These are phyloP conservation scores for Knoxdaviesia capensis DNA, from an alignment of 2,329 filamentous ascomycete species.

Conservation along the genomic window DNA sequence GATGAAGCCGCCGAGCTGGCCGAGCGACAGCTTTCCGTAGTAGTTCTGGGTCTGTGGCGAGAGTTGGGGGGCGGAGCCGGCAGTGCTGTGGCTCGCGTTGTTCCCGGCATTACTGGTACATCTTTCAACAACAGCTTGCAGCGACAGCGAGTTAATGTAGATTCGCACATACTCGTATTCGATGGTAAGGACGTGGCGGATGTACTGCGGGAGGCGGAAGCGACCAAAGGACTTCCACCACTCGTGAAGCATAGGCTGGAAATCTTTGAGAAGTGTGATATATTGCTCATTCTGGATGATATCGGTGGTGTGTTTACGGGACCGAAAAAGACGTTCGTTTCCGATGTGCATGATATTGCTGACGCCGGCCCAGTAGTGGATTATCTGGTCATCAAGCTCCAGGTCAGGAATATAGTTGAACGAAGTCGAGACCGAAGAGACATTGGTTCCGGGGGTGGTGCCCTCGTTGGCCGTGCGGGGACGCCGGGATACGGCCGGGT, in stretches of 20 bases:
- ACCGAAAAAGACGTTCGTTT: slow-evolving; percentile 75
- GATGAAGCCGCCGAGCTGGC: slow-evolving; percentile 42
- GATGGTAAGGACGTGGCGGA: slow-evolving; percentile 63
- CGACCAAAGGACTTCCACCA: slow-evolving; percentile 72
- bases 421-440: slow-evolving; percentile 31
- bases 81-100: slow-evolving; percentile 14
- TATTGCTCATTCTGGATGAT: slow-evolving; percentile 79
- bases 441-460: slow-evolving; percentile 38
- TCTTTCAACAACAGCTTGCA: slow-evolving; percentile 87
- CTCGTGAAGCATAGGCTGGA: slow-evolving; percentile 55
- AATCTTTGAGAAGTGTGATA: slow-evolving; percentile 58
- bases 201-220: slow-evolving; percentile 46
- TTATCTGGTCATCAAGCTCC: slow-evolving; percentile 47
- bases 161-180: slow-evolving; percentile 92
- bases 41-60: slow-evolving; percentile 46
- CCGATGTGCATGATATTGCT: slow-evolving; percentile 82
- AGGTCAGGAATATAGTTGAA: slow-evolving; percentile 49
- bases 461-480: slow-evolving; percentile 27
- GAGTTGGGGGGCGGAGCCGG: slow-evolving; percentile 21
- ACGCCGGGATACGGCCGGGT: slow-evolving; percentile 32
- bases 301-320: slow-evolving; percentile 69
- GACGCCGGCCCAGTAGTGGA: slow-evolving; percentile 85
- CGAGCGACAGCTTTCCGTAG: slow-evolving; percentile 42
- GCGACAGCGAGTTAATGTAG: slow-evolving; percentile 81
- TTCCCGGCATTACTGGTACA: slow-evolving; percentile 56